Evolutionary conservation across 768 basidiomycete species (phyloP).

Genomic region (Hortiboletus campestris): DNA sequence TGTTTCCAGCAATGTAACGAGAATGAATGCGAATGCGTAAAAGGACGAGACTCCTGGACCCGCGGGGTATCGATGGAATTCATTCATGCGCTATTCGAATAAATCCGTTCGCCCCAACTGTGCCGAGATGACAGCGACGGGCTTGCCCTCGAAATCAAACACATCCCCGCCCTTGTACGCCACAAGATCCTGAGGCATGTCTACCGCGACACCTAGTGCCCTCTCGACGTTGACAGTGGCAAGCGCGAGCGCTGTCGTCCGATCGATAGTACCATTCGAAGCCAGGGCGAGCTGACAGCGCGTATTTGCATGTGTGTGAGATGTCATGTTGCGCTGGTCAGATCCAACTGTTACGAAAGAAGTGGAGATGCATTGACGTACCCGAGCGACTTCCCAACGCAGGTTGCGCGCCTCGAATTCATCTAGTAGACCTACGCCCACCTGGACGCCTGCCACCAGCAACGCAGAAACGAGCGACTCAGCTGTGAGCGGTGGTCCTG

Average conservation of each 20-base stretch:
- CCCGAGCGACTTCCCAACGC: slow-evolving; percentile 41
- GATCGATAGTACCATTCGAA: slow-evolving; percentile 38
- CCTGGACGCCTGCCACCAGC: slow-evolving; percentile 57
- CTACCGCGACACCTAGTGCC: slow-evolving; percentile 35
- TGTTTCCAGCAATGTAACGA: not conserved
- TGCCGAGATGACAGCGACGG: slow-evolving; percentile 37
- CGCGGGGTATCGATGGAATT: not conserved
- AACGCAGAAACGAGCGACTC: slow-evolving; percentile 55
- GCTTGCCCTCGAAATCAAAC: slow-evolving; percentile 39
- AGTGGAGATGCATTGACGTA: slow-evolving; percentile 15
- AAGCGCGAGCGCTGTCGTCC: slow-evolving; percentile 35
- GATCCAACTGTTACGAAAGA: no score
- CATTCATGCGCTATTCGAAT: slow-evolving; percentile 8
- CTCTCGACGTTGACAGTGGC: slow-evolving; percentile 42
- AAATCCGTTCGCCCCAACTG: slow-evolving; percentile 21
- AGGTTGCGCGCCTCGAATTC: slow-evolving; percentile 33
- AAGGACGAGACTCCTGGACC: not conserved
- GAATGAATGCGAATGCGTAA: not conserved
- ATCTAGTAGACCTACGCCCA: slow-evolving; percentile 51
- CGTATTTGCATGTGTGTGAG: not conserved
- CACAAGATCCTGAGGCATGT: slow-evolving; percentile 36
- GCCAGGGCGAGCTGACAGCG: slow-evolving; percentile 37
- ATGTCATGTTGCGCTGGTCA: not conserved
- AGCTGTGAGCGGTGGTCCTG: slow-evolving; percentile 66
- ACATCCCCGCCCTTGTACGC: slow-evolving; percentile 38